Percentiles rank a stretch among this genome's conserved stretches.
Evolutionary conservation across 164 flowering plant species (phyloP).

Genomic region (Berberis vulgaris): DNA sequence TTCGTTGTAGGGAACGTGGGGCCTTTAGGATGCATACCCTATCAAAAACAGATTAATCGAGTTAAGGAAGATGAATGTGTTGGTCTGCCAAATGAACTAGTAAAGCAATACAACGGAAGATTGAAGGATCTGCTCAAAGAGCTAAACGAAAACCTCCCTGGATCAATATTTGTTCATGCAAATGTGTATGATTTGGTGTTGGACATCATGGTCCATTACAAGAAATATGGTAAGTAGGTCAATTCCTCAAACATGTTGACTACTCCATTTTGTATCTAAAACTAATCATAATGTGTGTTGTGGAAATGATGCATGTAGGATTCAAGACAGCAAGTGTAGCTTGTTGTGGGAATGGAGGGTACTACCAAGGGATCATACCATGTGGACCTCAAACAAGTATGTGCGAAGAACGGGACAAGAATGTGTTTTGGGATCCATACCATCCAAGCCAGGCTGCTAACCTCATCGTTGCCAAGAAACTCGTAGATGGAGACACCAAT

Average conservation of each 20-base stretch:
- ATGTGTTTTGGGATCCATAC: constrained; percentile 89
- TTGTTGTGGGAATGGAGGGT: constrained; percentile 61
- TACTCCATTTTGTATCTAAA: too few relatives aligned
- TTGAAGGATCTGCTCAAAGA: constrained; percentile 20
- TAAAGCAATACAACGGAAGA: constrained; percentile 42
- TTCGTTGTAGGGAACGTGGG: constrained; percentile 54
- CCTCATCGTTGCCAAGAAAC: constrained; percentile 38
- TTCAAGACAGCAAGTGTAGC: constrained; percentile 65
- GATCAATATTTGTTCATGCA: too few relatives aligned
- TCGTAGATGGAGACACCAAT: constrained; percentile 53
- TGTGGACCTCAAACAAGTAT: constrained; percentile 51
- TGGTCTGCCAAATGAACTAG: constrained; percentile 45
- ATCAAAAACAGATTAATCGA: constrained; percentile 64
- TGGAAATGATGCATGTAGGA: constrained; percentile 26
- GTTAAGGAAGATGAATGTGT: constrained; percentile 43
- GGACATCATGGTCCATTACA: too few relatives aligned
- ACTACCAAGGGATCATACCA: constrained; percentile 60
- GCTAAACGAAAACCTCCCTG: too few relatives aligned
- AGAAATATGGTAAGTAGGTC: too few relatives aligned
- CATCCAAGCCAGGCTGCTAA: constrained; percentile 88
- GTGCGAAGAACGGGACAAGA: constrained; percentile 49
- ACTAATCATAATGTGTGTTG: too few relatives aligned
- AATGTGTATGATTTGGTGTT: too few relatives aligned
- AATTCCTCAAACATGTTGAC: too few relatives aligned
- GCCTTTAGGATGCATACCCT: constrained; percentile 89